Evolutionary conservation across 2,329 filamentous ascomycete genomes (phyloP), one percentile per base, ranked within the genome.

Genomic region (Dactylellina parvicollis): DNA sequence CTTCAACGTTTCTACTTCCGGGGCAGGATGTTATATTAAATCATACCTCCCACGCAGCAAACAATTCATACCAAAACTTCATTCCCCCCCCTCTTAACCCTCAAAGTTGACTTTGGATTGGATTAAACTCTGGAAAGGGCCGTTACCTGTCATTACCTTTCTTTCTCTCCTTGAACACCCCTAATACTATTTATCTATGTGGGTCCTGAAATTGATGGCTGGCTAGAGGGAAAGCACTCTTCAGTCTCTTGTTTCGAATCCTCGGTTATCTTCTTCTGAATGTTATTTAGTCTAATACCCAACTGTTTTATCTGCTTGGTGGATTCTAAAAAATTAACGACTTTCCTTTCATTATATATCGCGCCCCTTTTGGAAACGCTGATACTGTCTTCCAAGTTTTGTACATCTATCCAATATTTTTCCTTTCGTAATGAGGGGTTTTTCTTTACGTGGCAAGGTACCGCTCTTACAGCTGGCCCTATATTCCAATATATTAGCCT

Each of bases 241-340:
- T 75, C 36, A 20, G 52, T 66, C 32, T 28, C 32, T 60, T 47
- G 3, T 28, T 56, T 24, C 49, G 24, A 66, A 42, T 49, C 4
- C 49, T 46, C 22, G 46, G 32, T 16, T 24, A 8, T 7, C 14
- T 49, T 44, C 26, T 40, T 24, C 22, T 50, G 20, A 30, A 57
- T 52, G 50, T 52, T 66, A 66, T 40, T 52, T 65, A 66, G 34
- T 52, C 49, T 71, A 71, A 71, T 71, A 71, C 66, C 66, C 60
- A 65, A 32, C 36, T 30, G 42, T 36, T 44, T 46, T 50, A 30
- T 57, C n/a, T 18, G 24, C 34, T 14, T 55, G 66, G 60, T 57
- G 60, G 28, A 52, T 40, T 42, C 26, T n/a, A 54, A 73, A 55
- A 32, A 52, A 59, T 49, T 73, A 66, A 66, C 60, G 67, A 71